A percentile compares a stretch with the other conserved stretches of the same genome.
Evolutionary conservation across 2,329 filamentous ascomycete genomes (phyloP).

Genomic region (Alternaria alternata): DNA sequence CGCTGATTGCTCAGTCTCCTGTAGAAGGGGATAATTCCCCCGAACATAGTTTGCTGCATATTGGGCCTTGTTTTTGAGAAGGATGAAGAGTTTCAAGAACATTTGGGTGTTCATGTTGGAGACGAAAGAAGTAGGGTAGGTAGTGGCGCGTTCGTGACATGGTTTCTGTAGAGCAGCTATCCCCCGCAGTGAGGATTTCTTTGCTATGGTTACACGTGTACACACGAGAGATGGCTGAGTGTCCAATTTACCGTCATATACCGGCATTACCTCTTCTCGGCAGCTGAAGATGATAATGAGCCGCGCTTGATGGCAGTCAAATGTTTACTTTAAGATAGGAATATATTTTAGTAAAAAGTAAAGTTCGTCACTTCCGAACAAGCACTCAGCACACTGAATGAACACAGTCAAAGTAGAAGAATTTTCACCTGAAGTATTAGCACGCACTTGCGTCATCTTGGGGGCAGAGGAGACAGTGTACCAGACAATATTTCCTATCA

Average conservation of each 20-base stretch:
- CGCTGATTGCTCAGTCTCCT: neutral
- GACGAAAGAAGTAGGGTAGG: neutral
- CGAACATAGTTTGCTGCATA: neutral
- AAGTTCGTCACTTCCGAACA: neutral
- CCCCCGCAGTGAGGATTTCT: neutral
- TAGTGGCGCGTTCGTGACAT: neutral
- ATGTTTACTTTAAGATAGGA: neutral
- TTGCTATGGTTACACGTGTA: neutral
- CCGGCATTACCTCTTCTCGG: neutral
- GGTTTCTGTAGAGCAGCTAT: neutral
- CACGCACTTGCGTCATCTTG: neutral
- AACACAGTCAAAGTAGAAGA: neutral
- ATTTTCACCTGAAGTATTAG: neutral
- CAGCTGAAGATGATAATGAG: neutral
- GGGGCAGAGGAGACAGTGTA: neutral
- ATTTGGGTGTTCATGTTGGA: neutral
- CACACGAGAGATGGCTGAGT: neutral
- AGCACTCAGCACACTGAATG: neutral
- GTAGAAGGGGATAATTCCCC: neutral
- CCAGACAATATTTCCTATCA: neutral
- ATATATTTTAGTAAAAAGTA: neutral
- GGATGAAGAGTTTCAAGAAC: accelerated
- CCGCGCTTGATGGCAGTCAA: neutral
- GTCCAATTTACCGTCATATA: neutral
- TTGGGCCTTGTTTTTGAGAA: neutral